Base-by-base conservation (phyloP, 495 filamentous ascomycete genomes). In the Daldinia vernicosa region DNA sequence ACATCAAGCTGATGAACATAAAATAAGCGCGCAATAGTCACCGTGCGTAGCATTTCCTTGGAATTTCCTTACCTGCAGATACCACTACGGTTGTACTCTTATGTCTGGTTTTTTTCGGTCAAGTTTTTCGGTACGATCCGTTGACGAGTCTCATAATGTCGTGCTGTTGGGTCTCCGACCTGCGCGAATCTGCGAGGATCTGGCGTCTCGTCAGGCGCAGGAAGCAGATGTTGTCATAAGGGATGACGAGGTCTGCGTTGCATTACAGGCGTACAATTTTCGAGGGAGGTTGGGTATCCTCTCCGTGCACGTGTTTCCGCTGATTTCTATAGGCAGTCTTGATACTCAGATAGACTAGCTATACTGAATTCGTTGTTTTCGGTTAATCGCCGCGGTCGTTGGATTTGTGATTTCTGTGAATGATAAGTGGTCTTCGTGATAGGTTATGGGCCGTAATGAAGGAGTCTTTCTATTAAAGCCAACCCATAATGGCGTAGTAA, bases 1-100 rank as follows among this genome's bases (percentile, higher is more conserved):
- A 99, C 77, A 84, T 98, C 80, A 98, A 96, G 88, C 80, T 93
- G 50, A 82, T 97, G 33, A 89, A 91, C 67, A 87, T 87, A 76
- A 87, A 87, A 82, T 88, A 84, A 79, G 74, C 45, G 63, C 27
- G 24, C n/a, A 9, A 6, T 14, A 14, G 27, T n/a, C 6, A 32
- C 45, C 43, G 24, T 15, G 61, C 56, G 72, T 71, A 77, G 43
- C 55, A 60, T 76, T 76, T 74, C 62, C 68, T 74, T 61, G 4
- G 1, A 14, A 40, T 71, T 70, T 74, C 61, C 69, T 71, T 69
- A 39, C 65, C 53, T 60, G 69, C 71, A 69, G 67, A 74, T 79
- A 71, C 73, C 77, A 76, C 71, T 58, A 50, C 63, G 74, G 57
- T 57, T 74, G 72, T 76, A 75, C 52, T 76, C 66, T 70, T 53